Evolutionary conservation across 2,329 filamentous ascomycete genomes (phyloP), one percentile per base, ranked within the genome.

Genomic region (Alternaria tenuissima): DNA sequence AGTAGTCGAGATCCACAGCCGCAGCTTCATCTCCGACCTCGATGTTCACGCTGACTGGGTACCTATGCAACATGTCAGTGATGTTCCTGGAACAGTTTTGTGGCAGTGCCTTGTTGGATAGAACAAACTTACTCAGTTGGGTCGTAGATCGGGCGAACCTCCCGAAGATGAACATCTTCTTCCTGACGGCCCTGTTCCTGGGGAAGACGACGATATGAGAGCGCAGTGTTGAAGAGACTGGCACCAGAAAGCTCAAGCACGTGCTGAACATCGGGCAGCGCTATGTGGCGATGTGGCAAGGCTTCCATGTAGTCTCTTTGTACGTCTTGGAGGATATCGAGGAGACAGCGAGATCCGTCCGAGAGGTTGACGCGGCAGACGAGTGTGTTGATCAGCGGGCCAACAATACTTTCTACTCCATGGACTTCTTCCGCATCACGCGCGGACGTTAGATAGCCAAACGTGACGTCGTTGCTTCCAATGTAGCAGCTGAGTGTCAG

Each of bases 271-370:
- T 83, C 81, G 18, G 82, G 81, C 22, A 84, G 52, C 53, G 34
- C 81, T 11, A 77, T 76, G 60, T 82, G 79, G 3, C 80, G 78
- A 63, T 82, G 77, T 3, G 81, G 75, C 22, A 83, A 65, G 7
- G 80, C 79, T 18, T 83, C 77, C 69, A 83, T 76, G 44, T 83
- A 83, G 46, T 84, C 81, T 48, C 79, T 73, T 63, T 84, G 82
- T 3, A 84, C 76, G 28, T 76, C 67, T 28, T 78, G 69, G 12
- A 84, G 57, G 5, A 82, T 63, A 20, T 80, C 76, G 7, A 74
- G 68, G 2, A 84, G 74, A 22, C 67, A 72, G 12, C 65, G 56
- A 0, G 72, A 69, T 1, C 74, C 56, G 11, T 73, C 64, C 0
- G 74, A 63, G 12, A 83, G 62, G 30, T 76, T 75, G 48, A 83